Conservation (phyloP, 2,329 filamentous ascomycete species). For the Penicillium polonicum region DNA sequence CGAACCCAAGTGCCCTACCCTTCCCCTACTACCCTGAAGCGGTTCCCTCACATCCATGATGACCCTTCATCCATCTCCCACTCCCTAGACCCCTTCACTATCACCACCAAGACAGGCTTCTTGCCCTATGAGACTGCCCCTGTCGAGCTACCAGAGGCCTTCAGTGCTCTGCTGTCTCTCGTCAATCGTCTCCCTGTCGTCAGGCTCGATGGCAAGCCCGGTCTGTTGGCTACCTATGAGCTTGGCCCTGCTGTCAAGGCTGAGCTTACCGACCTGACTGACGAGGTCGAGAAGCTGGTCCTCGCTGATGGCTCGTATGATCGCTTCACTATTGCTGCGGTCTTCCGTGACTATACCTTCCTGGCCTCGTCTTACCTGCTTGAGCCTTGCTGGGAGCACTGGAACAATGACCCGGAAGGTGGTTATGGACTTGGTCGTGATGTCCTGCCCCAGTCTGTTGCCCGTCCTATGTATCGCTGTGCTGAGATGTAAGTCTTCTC, state of each 20-base stretch:
- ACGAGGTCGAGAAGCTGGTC: conserved; percentile 66
- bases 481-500: conserved; percentile 73
- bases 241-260: conserved; percentile 72
- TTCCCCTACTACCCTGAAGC: conserved; percentile 37
- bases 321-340: conserved; percentile 75
- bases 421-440: conserved; percentile 76
- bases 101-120: conserved; percentile 49
- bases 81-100: conserved; percentile 48
- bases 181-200: conserved; percentile 76
- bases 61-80: conserved; percentile 43
- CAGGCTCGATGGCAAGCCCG: conserved; percentile 69
- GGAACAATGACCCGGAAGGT: conserved; percentile 57
- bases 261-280: conserved; percentile 75
- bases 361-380: conserved; percentile 84
- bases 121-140: conserved; percentile 43
- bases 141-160: conserved; percentile 66
- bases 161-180: conserved; percentile 69
- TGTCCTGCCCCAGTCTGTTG: conserved; percentile 69
- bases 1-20: conserved; percentile 32
- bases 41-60: conserved; percentile 47
- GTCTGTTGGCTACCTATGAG: conserved; percentile 70
- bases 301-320: conserved; percentile 57
- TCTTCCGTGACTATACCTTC: conserved; percentile 92
- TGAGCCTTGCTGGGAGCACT: conserved; percentile 83
- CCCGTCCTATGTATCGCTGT: conserved; percentile 78